A percentile compares a stretch with the other conserved stretches of the same genome.
Conservation (phyloP, 2,329 filamentous ascomycete species). For the Fonsecaea monophora region DNA sequence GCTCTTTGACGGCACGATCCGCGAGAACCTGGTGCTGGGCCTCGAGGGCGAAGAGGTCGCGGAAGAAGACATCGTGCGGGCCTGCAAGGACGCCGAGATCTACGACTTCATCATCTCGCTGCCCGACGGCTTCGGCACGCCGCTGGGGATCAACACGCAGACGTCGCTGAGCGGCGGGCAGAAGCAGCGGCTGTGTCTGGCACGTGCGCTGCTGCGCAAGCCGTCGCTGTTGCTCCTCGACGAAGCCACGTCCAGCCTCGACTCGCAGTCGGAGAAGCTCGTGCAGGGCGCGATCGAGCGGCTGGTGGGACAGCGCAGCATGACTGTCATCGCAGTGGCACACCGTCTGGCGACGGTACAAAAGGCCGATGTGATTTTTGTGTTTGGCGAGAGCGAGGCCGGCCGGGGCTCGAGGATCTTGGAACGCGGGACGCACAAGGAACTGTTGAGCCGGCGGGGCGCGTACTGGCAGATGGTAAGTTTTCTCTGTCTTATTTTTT, state of each 20-base stretch:
- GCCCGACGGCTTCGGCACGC: conserved; percentile 59
- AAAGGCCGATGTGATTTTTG: conserved; percentile 80
- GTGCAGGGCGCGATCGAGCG: conserved; percentile 74
- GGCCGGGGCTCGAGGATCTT: conserved; percentile 55
- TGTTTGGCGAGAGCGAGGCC: conserved; percentile 67
- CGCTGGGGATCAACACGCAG: conserved; percentile 57
- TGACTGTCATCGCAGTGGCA: conserved; percentile 76
- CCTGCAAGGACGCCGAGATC: conserved; percentile 60
- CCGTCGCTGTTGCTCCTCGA: conserved; percentile 63
- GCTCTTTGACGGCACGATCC: conserved; percentile 55
- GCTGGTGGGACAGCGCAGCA: conserved; percentile 57
- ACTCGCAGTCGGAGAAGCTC: conserved; percentile 70
- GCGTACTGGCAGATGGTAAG: conserved; percentile 60
- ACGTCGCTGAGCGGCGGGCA: conserved; percentile 61
- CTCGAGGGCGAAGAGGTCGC: conserved; percentile 44
- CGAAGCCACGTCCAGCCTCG: conserved; percentile 66
- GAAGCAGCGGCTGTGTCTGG: conserved; percentile 63
- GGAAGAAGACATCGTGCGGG: conserved; percentile 53
- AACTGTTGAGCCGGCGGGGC: conserved; percentile 59
- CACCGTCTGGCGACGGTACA: conserved; percentile 79
- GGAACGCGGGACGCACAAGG: conserved; percentile 67
- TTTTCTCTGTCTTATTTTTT: conserved; percentile 45
- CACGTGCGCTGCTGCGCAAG: conserved; percentile 60
- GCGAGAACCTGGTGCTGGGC: conserved; percentile 58
- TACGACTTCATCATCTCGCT: conserved; percentile 61